phyloP scores from a whole-genome alignment of 1,139 yeast species.

The Chernovozyma aurita region DNA sequence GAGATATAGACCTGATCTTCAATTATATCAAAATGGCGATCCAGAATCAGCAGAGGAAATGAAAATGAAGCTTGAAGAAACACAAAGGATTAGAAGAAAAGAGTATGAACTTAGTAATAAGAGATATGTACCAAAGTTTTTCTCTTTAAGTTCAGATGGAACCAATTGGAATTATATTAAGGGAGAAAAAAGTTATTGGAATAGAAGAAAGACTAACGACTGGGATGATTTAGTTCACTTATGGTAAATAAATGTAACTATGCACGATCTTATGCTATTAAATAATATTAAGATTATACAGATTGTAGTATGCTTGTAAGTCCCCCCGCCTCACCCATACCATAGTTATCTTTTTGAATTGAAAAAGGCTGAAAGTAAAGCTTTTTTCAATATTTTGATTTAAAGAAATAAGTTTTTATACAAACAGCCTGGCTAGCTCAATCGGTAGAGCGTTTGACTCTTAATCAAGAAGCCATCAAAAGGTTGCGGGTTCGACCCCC shows the following conservation, averaged over 20 bases:
- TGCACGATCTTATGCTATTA: background rate
- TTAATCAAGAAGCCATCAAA: conserved; percentile 26
- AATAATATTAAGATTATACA: no score
- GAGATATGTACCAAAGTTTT: conserved; percentile 58
- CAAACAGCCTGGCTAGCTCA: conserved; percentile 16
- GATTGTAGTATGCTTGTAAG: no score
- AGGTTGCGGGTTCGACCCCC: conserved; percentile 54
- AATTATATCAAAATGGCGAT: conserved; percentile 64
- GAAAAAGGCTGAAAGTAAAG: no score
- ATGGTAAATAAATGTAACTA: conserved; percentile 34
- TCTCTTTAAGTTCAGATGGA: conserved; percentile 40
- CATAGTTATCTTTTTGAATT: no score
- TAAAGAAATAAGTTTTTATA: no score
- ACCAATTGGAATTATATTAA: conserved; percentile 54
- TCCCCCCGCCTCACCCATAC: no score
- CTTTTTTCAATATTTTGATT: no score
- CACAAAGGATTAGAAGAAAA: conserved; percentile 74
- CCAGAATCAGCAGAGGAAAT: conserved; percentile 64
- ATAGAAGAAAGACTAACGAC: conserved; percentile 54
- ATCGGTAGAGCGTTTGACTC: conserved; percentile 19
- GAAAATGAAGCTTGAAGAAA: conserved; percentile 69
- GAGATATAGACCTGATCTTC: conserved; percentile 81
- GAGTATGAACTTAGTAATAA: conserved; percentile 43
- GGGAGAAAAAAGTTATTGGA: conserved; percentile 79
- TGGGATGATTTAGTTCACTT: conserved; percentile 54